These are phyloP conservation scores for Globisporangium spinosum DNA, from an alignment of 352 stramenopile species.

Conservation along the genomic window DNA sequence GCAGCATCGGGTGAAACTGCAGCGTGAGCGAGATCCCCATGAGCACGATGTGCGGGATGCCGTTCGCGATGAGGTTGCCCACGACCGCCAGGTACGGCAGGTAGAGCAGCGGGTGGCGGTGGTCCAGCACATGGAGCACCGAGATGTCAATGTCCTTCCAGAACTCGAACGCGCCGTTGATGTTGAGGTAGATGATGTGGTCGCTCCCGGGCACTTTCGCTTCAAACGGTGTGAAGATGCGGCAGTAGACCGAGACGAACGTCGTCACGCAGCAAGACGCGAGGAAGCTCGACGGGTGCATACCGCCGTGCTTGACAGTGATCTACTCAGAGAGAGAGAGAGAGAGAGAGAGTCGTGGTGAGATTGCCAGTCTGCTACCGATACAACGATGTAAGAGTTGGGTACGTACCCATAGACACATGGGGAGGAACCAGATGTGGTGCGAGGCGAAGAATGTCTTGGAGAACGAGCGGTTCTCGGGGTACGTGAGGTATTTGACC, in stretches of 20 bases:
- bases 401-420: conserved; percentile 71
- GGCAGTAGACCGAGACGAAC: conserved; percentile 58
- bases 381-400: neutral
- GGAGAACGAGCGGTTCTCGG: conserved; percentile 74
- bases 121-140: conserved; percentile 72
- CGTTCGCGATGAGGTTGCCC: conserved; percentile 70
- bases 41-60: conserved; percentile 63
- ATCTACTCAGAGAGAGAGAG: conserved; percentile 28
- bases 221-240: conserved; percentile 62
- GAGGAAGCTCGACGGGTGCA: conserved; percentile 68
- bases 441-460: conserved; percentile 83
- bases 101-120: conserved; percentile 61
- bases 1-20: conserved; percentile 46
- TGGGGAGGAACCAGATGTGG: conserved; percentile 77
- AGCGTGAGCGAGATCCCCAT: conserved; percentile 55
- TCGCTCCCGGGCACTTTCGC: conserved; percentile 54
- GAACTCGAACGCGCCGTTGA: conserved; percentile 82
- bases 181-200: conserved; percentile 76
- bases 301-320: conserved; percentile 60
- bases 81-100: conserved; percentile 61
- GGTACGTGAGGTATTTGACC: conserved; percentile 88
- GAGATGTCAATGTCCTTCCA: conserved; percentile 78
- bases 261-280: conserved; percentile 53
- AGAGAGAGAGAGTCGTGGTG: neutral
- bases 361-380: neutral